Evolutionary conservation across 2,329 filamentous ascomycete genomes (phyloP).

Genomic region (Drechslerella dactyloides): DNA sequence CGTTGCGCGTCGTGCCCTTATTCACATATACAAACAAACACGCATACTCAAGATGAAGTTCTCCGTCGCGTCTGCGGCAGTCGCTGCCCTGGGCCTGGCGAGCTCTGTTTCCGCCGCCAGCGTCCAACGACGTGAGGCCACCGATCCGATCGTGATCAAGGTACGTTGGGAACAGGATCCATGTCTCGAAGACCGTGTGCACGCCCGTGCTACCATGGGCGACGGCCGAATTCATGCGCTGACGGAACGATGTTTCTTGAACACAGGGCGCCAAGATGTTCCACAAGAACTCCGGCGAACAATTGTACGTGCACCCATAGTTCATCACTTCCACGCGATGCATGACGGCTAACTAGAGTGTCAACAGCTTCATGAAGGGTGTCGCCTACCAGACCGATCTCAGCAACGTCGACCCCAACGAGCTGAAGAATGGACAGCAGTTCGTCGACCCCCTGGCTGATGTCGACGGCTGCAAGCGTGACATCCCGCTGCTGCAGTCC

Average conservation of each 20-base stretch:
- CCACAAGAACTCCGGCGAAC: slow-evolving; percentile 78
- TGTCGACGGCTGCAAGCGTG: slow-evolving; percentile 74
- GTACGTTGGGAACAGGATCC: too few relatives aligned
- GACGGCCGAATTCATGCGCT: neutral
- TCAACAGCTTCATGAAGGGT: slow-evolving; percentile 77
- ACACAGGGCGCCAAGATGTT: slow-evolving; percentile 81
- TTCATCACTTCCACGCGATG: slow-evolving; percentile 37
- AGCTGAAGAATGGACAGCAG: slow-evolving; percentile 62
- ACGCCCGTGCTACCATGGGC: slow-evolving; percentile 1
- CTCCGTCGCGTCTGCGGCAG: slow-evolving; percentile 60
- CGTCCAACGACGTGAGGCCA: slow-evolving; percentile 56
- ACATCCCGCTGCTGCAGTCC: slow-evolving; percentile 79
- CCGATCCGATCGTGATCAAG: slow-evolving; percentile 65
- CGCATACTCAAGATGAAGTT: slow-evolving; percentile 63
- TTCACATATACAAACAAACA: slow-evolving; percentile 27
- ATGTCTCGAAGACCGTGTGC: neutral
- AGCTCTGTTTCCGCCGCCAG: slow-evolving; percentile 58
- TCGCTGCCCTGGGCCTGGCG: slow-evolving; percentile 61
- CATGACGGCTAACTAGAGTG: slow-evolving; percentile 52
- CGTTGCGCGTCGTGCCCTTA: slow-evolving; percentile 9
- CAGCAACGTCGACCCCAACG: slow-evolving; percentile 63
- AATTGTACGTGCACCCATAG: slow-evolving; percentile 65
- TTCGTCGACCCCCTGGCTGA: slow-evolving; percentile 87
- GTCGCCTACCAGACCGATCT: slow-evolving; percentile 91
- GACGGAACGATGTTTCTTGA: neutral